A percentile compares a stretch with the other conserved stretches of the same genome.
These are phyloP conservation scores for Phytophthora syringae DNA, from an alignment of 352 stramenopile species.

Conservation along the genomic window DNA sequence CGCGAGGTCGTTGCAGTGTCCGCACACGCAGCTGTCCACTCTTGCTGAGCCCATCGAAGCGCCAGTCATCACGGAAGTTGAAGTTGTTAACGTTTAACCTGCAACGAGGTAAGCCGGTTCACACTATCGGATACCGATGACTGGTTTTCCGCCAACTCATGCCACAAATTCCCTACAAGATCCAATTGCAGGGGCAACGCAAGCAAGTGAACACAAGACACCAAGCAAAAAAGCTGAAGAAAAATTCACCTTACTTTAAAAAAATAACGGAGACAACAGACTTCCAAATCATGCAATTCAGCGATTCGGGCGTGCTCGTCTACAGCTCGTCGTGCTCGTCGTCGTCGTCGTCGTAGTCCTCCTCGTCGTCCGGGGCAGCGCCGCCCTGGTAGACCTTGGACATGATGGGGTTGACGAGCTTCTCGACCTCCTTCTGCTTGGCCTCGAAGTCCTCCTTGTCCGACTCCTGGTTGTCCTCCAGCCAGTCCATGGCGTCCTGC, in stretches of 20 bases:
- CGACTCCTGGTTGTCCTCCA: constrained; percentile 99
- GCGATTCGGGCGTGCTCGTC: constrained; percentile 30
- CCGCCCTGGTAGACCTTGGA: constrained; percentile 95
- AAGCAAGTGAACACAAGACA: background rate
- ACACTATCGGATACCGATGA: constrained; percentile 8
- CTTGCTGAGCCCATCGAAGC: constrained; percentile 6
- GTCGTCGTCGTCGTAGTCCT: constrained; percentile 67
- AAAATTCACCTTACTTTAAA: constrained; percentile 45
- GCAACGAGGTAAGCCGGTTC: background rate
- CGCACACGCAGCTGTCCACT: constrained; percentile 1
- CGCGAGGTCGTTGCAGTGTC: constrained; percentile 2
- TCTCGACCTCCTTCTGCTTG: constrained; percentile 99
- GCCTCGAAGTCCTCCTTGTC: constrained; percentile 97
- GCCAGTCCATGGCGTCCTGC: constrained; percentile 99
- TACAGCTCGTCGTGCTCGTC: constrained; percentile 97
- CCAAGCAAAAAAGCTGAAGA: constrained; percentile 13
- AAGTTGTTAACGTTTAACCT: constrained; percentile 25
- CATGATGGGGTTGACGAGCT: constrained; percentile 99
- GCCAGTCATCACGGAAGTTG: constrained; percentile 37
- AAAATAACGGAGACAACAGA: constrained; percentile 48
- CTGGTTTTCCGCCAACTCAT: constrained; percentile 13
- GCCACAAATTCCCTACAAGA: too few relatives aligned
- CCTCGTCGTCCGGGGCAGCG: constrained; percentile 67
- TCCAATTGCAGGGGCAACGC: too few relatives aligned
- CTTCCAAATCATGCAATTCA: constrained; percentile 32